Evolutionary conservation across 2,329 filamentous ascomycete genomes (phyloP).

Genomic region (Phialophora tarda): DNA sequence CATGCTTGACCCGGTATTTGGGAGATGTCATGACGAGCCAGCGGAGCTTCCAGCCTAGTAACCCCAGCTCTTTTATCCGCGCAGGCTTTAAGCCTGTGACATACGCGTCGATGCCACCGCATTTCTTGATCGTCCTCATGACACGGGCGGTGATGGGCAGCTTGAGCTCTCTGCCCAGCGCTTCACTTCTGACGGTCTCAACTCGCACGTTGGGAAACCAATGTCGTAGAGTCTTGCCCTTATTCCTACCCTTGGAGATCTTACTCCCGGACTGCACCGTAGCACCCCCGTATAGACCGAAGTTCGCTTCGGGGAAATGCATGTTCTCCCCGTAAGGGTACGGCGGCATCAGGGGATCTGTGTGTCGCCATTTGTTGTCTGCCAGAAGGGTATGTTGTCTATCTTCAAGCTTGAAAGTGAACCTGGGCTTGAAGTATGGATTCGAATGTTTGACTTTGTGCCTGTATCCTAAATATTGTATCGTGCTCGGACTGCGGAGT

Average conservation of each 20-base stretch:
- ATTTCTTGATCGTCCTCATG: slow-evolving; percentile 71
- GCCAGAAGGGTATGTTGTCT: slow-evolving; percentile 32
- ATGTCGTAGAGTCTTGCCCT: slow-evolving; percentile 55
- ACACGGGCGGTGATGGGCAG: slow-evolving; percentile 55
- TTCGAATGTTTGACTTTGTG: slow-evolving; percentile 22
- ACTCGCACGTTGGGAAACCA: slow-evolving; percentile 58
- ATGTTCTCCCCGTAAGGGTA: slow-evolving; percentile 55
- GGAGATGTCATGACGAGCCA: slow-evolving; percentile 87
- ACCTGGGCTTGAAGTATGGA: slow-evolving; percentile 33
- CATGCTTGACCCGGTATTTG: slow-evolving; percentile 69
- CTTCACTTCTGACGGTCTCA: slow-evolving; percentile 54
- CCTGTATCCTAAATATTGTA: slow-evolving; percentile 36
- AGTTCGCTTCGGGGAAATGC: slow-evolving; percentile 54
- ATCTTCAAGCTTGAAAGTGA: slow-evolving; percentile 36
- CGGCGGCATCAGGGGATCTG: slow-evolving; percentile 47
- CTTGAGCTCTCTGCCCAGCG: slow-evolving; percentile 50
- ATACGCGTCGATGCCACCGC: slow-evolving; percentile 90
- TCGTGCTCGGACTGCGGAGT: slow-evolving; percentile 33
- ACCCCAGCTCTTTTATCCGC: slow-evolving; percentile 83
- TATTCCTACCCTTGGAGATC: slow-evolving; percentile 56
- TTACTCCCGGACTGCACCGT: slow-evolving; percentile 58
- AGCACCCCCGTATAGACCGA: slow-evolving; percentile 55
- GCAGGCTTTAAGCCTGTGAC: slow-evolving; percentile 78
- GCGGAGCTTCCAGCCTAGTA: slow-evolving; percentile 86
- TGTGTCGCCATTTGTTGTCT: slow-evolving; percentile 26